phyloP scores from a whole-genome alignment of 2,329 filamentous ascomycete species.

The Microdochium trichocladiopsis region DNA sequence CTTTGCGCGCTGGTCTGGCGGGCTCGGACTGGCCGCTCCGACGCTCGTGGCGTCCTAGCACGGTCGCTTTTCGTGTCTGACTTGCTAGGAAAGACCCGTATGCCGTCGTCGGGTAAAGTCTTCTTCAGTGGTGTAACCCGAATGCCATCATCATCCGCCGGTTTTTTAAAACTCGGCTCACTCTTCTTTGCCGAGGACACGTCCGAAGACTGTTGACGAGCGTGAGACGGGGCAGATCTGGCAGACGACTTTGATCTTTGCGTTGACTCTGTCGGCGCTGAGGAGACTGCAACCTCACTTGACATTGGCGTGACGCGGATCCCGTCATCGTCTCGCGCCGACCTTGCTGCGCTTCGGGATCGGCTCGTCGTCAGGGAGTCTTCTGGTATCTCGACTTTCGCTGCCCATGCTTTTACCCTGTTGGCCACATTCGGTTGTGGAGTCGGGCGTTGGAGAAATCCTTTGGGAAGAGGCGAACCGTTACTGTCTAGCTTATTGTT shows the following conservation, averaged over 20 bases:
- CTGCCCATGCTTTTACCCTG: slow-evolving; percentile 58
- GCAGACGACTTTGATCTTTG: background rate
- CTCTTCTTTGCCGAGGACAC: background rate
- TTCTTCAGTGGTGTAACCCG: slow-evolving; percentile 15
- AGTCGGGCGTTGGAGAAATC: slow-evolving; percentile 46
- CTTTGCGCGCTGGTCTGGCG: slow-evolving; percentile 10
- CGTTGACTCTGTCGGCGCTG: slow-evolving; percentile 10
- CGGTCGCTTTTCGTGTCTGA: slow-evolving; percentile 15
- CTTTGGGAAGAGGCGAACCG: slow-evolving; percentile 43
- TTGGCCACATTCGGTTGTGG: slow-evolving; percentile 48
- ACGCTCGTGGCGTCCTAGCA: slow-evolving; percentile 13
- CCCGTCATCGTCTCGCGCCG: slow-evolving; percentile 26
- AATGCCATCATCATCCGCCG: slow-evolving; percentile 19
- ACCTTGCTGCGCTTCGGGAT: slow-evolving; percentile 23
- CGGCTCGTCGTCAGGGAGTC: slow-evolving; percentile 26
- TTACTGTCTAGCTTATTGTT: slow-evolving; percentile 24
- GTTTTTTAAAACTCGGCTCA: slow-evolving; percentile 8
- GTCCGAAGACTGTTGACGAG: background rate
- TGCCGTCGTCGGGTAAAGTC: slow-evolving; percentile 27
- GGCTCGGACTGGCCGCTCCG: background rate
- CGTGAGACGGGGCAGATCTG: background rate
- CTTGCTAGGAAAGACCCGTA: slow-evolving; percentile 33
- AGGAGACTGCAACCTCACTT: slow-evolving; percentile 5
- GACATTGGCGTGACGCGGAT: slow-evolving; percentile 30
- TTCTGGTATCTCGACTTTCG: slow-evolving; percentile 43